Evolutionary conservation across 257 asterid genomes (phyloP).

Genomic region (Nicotiana benthamiana): DNA sequence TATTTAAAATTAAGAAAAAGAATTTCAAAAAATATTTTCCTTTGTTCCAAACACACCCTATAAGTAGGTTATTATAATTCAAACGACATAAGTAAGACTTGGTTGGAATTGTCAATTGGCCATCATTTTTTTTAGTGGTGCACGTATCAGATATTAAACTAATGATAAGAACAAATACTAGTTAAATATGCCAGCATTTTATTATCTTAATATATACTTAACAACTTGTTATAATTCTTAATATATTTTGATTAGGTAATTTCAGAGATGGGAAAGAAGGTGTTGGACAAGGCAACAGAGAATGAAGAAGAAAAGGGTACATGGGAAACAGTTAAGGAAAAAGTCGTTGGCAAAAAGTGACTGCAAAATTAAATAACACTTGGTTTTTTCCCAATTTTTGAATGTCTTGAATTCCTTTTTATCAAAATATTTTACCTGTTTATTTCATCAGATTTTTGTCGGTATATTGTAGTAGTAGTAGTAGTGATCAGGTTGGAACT

Average conservation of each 20-base stretch:
- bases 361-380: background rate
- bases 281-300: slow-evolving; percentile 47
- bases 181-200: background rate
- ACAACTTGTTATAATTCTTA: background rate
- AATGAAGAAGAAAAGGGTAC: slow-evolving; percentile 30
- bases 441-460: background rate
- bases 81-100: too few relatives aligned
- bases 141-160: too few relatives aligned
- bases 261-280: slow-evolving; percentile 41
- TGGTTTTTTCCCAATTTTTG: background rate
- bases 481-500: too few relatives aligned
- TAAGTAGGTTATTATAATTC: too few relatives aligned
- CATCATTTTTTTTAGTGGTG: too few relatives aligned
- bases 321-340: slow-evolving; percentile 49
- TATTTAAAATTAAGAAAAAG: too few relatives aligned
- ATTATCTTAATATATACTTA: background rate
- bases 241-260: slow-evolving; percentile 25
- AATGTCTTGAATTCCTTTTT: background rate
- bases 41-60: too few relatives aligned
- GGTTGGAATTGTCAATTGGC: too few relatives aligned
- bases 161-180: too few relatives aligned
- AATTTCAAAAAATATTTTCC: too few relatives aligned
- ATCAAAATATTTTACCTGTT: background rate
- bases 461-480: too few relatives aligned
- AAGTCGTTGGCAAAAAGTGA: slow-evolving; percentile 12